A percentile compares a stretch with the other conserved stretches of the same genome.
Evolutionary conservation across 805 yeast species (phyloP).

Genomic region (Candida vaughaniae): DNA sequence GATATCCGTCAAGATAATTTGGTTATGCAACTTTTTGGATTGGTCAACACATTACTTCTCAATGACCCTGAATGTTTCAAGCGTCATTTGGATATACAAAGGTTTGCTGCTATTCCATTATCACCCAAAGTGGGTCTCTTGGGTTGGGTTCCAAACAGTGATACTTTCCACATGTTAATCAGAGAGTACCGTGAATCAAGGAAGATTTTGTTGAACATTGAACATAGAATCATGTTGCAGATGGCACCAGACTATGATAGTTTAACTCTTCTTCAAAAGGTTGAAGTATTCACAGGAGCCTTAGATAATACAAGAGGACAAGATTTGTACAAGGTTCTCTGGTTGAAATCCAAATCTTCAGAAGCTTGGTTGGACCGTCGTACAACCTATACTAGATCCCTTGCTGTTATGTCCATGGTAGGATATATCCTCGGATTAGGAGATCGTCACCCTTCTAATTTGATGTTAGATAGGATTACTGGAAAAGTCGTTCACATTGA

Average conservation of each 20-base stretch:
- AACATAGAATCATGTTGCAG: conserved; percentile 92
- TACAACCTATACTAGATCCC: conserved; percentile 90
- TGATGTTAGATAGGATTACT: conserved; percentile 90
- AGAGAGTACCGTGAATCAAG: conserved; percentile 91
- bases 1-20: conserved; percentile 96
- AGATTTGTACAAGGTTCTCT: conserved; percentile 89
- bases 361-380: conserved; percentile 98
- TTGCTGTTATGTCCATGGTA: conserved; percentile 98
- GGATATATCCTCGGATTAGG: conserved; percentile 97
- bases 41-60: conserved; percentile 84
- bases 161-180: conserved; percentile 91
- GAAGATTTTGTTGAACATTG: conserved; percentile 85
- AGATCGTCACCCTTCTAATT: conserved; percentile 95
- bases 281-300: conserved; percentile 95
- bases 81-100: conserved; percentile 90
- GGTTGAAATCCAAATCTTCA: conserved; percentile 94
- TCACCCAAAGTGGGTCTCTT: conserved; percentile 96
- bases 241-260: conserved; percentile 98
- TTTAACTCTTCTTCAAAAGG: conserved; percentile 83
- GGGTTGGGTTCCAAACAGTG: conserved; percentile 98
- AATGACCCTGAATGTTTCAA: conserved; percentile 95
- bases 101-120: conserved; percentile 89
- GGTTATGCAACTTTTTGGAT: conserved; percentile 96
- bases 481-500: conserved; percentile 97
- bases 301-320: conserved; percentile 94